These are phyloP conservation scores for Porcisia deanei DNA, from an alignment of 208 protist genomes.

Conservation along the genomic window DNA sequence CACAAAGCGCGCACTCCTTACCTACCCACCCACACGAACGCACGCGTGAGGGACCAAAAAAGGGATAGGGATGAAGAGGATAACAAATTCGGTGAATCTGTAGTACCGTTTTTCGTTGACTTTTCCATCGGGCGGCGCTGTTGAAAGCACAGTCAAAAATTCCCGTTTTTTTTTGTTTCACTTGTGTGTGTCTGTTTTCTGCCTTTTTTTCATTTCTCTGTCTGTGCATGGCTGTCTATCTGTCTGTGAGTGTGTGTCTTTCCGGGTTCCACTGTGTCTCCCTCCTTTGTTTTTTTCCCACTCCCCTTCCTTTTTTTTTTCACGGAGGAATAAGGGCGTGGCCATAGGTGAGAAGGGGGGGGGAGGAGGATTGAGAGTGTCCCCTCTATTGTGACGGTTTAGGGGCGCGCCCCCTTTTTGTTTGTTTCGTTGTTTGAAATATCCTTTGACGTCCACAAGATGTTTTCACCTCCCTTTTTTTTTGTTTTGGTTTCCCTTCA, in stretches of 20 bases:
- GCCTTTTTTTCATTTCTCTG: constrained; percentile 1
- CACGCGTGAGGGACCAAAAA: too few relatives aligned
- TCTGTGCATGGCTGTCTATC: neutral
- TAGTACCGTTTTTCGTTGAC: neutral
- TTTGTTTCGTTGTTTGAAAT: neutral
- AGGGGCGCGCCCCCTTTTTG: neutral
- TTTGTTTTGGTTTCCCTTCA: neutral
- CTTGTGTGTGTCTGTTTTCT: neutral
- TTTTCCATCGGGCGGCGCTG: neutral
- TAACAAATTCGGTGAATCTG: too few relatives aligned
- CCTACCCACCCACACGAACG: too few relatives aligned
- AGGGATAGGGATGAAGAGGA: too few relatives aligned
- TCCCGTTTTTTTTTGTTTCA: neutral
- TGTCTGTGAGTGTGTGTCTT: too few relatives aligned
- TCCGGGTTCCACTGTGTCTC: neutral
- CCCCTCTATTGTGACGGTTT: neutral
- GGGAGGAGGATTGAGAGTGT: too few relatives aligned
- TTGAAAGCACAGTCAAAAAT: too few relatives aligned
- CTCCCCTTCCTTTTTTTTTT: neutral
- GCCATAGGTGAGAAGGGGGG: too few relatives aligned
- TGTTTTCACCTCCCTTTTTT: neutral
- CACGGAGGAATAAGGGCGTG: too few relatives aligned
- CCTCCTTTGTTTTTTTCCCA: neutral
- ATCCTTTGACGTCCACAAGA: too few relatives aligned
- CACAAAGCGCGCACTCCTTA: too few relatives aligned